Evolutionary conservation across 73 alveolate genomes (phyloP).

Genomic region (Tetrahymena borealis): DNA sequence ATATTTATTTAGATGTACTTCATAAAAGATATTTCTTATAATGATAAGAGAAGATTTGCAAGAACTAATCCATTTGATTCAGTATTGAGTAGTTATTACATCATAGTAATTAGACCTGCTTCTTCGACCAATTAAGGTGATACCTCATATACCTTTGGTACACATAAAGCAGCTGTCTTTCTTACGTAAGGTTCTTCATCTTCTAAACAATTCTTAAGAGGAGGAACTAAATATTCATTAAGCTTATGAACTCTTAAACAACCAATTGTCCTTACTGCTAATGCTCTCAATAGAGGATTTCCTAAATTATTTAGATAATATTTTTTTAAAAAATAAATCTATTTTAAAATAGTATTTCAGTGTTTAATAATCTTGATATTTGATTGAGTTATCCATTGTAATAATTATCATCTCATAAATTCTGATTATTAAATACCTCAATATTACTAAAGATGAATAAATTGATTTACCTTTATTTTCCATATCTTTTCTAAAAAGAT

Average conservation of each 20-base stretch:
- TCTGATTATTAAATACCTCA: background rate
- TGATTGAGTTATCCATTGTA: no score
- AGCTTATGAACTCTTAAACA: slow-evolving; percentile 33
- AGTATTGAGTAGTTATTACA: slow-evolving; percentile 66
- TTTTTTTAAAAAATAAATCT: no score
- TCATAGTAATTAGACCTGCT: slow-evolving; percentile 89
- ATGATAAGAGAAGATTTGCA: background rate
- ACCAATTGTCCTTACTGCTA: slow-evolving; percentile 37
- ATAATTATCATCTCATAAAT: background rate
- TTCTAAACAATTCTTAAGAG: slow-evolving; percentile 58
- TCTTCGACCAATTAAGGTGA: slow-evolving; percentile 83
- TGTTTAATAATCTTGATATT: no score
- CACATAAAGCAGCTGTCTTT: slow-evolving; percentile 74
- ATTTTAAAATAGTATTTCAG: no score
- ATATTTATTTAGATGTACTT: background rate
- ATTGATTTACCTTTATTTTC: slow-evolving; percentile 38
- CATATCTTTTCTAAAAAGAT: slow-evolving; percentile 44
- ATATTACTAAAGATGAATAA: background rate
- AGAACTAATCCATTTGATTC: background rate
- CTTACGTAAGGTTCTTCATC: slow-evolving; percentile 78
- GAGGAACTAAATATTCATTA: slow-evolving; percentile 27
- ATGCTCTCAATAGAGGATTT: slow-evolving; percentile 41
- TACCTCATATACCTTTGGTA: slow-evolving; percentile 57
- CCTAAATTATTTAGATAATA: no score
- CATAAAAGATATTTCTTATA: background rate